Evolutionary conservation across 257 asterid genomes (phyloP).

Genomic region (Parsonsia alboflavescens): DNA sequence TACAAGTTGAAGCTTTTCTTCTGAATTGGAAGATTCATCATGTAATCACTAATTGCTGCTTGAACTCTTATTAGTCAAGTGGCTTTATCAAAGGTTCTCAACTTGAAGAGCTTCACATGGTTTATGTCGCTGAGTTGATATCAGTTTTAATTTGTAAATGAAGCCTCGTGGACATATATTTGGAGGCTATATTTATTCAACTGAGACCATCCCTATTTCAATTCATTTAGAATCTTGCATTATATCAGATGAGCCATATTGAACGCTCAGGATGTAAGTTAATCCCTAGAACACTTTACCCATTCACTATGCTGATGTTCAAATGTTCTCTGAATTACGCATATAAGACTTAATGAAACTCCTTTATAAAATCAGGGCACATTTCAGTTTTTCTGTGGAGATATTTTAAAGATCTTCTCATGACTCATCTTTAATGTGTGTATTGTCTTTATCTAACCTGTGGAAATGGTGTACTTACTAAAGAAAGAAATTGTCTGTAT

Average conservation of each 20-base stretch:
- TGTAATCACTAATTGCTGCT: conserved; percentile 19
- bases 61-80: conserved; percentile 23
- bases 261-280: conserved; percentile 64
- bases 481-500: not conserved
- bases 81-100: conserved; percentile 38
- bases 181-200: too few species aligned
- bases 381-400: not conserved
- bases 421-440: too few species aligned
- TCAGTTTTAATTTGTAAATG: too few species aligned
- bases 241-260: conserved; percentile 62
- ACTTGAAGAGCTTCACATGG: conserved; percentile 63
- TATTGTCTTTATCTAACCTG: too few species aligned
- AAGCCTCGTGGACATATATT: too few species aligned
- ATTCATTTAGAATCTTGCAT: conserved; percentile 52
- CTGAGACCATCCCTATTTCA: conserved; percentile 40
- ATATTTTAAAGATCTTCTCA: not conserved
- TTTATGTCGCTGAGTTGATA: too few species aligned
- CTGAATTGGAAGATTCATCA: conserved; percentile 29
- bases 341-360: too few species aligned
- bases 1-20: conserved; percentile 43
- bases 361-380: not conserved
- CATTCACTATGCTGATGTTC: not conserved
- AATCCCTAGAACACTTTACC: not conserved
- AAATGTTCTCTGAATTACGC: not conserved
- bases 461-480: not conserved